Base-by-base conservation (phyloP, 495 filamentous ascomycete species). In the Aspergillus biplanus region DNA sequence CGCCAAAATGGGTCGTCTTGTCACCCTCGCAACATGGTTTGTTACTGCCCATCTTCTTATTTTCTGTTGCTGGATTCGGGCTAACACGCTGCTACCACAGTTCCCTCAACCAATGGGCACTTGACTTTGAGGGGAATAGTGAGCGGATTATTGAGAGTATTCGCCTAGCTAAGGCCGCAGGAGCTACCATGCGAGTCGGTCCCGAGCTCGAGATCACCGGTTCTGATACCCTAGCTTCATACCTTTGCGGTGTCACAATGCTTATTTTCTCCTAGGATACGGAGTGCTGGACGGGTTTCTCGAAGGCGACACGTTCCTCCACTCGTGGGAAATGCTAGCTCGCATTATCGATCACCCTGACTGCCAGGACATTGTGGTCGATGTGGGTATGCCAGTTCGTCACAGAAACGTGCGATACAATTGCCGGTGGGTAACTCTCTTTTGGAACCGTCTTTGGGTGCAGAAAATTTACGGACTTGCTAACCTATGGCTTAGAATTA, bases 61-160 rank as follows among this genome's bases (percentile, higher is more conserved):
- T 16, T 31, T 12, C 48, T 16, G 52, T 16, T 31, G 6, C 48
- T 16, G 52, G 8, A 31, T 67, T 5, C 50, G 16, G 12, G 39
- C 61, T 66, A 49, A 71, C 62, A 53, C 35, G 18, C 61, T 48
- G 15, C 35, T 44, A 21, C 44, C 55, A 1, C 7, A 78, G 76
- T 66, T 77, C 75, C 56, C 72, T 79, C 2, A 79, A 79, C 56
- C 76, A 79, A 71, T 91, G 89, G 89, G 85, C 85, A 49, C 83
- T 94, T 1, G 92, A 95, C 66, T 91, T 88, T 71, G 87, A 90
- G 66, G 93, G 92, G 21, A 96, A 96, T 68, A 73, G 79, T 1
- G 76, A 84, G 34, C 82, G 93, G 7, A 96, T 96, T 63, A 88
- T 92, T 58, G 82, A 93, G 72, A 87, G 84, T 65, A 90, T 96